Percentiles rank a stretch among this genome's conserved stretches.
Conservation (phyloP, 2,329 filamentous ascomycete genomes). For the Aspergillus sp. region DNA sequence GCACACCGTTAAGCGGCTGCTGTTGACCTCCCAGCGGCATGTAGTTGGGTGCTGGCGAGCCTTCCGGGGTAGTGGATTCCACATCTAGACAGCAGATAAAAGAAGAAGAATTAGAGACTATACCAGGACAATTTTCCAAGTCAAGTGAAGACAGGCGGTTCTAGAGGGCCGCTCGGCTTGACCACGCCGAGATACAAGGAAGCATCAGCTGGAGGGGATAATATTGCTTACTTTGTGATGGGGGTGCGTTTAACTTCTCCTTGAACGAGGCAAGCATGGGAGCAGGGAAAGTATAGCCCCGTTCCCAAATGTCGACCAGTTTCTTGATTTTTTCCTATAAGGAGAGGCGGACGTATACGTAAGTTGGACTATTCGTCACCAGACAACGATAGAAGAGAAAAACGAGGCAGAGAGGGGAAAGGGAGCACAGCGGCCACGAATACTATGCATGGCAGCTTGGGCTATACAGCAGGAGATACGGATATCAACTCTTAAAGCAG, state of each 20-base stretch:
- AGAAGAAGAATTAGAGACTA: slow-evolving; percentile 31
- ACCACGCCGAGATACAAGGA: slow-evolving; percentile 10
- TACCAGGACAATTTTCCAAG: neutral
- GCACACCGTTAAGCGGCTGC: slow-evolving; percentile 30
- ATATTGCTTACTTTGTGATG: slow-evolving; percentile 63
- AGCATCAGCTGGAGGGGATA: neutral
- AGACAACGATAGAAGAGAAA: slow-evolving; percentile 21
- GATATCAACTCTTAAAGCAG: slow-evolving; percentile 25
- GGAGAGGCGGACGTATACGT: slow-evolving; percentile 47
- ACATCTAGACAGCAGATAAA: slow-evolving; percentile 49
- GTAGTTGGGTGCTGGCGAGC: slow-evolving; percentile 51
- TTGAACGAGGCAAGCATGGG: slow-evolving; percentile 81
- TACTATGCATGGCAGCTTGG: slow-evolving; percentile 27
- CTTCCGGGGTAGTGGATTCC: slow-evolving; percentile 69
- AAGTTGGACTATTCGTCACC: slow-evolving; percentile 48
- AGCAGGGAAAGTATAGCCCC: slow-evolving; percentile 83
- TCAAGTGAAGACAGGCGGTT: neutral
- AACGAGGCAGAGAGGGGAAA: neutral
- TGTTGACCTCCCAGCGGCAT: slow-evolving; percentile 40
- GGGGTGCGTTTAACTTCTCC: slow-evolving; percentile 68
- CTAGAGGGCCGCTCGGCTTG: neutral
- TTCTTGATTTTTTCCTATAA: slow-evolving; percentile 93
- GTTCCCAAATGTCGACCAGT: slow-evolving; percentile 96
- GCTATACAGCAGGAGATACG: slow-evolving; percentile 30
- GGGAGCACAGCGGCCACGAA: slow-evolving; percentile 21